Conservation (phyloP, 495 filamentous ascomycete species). For the Xanthoparmelia taractica region DNA sequence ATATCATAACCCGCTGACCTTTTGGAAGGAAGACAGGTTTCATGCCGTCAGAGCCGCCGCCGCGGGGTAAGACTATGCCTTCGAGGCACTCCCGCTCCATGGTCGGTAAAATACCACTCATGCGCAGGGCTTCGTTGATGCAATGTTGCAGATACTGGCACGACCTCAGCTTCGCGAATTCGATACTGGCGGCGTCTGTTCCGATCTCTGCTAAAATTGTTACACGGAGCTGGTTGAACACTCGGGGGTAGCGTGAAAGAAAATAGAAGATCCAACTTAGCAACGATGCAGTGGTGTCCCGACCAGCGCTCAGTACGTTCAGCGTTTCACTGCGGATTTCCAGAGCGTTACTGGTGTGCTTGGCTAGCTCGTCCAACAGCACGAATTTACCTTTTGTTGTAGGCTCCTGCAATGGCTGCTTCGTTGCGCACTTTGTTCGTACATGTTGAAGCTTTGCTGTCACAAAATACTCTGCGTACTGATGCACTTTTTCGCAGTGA, state of each 20-base stretch:
- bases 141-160: slow-evolving; percentile 12
- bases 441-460: slow-evolving; percentile 1
- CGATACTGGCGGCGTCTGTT: slow-evolving; percentile 5
- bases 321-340: slow-evolving; percentile 15
- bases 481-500: slow-evolving; percentile 8
- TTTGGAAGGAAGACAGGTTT: slow-evolving; percentile 44
- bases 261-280: slow-evolving; percentile 56
- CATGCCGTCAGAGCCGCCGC: slow-evolving; percentile 56
- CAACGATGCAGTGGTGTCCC: slow-evolving; percentile 53
- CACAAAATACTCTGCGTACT: slow-evolving; percentile 13
- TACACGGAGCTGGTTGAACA: slow-evolving; percentile 39
- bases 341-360: slow-evolving; percentile 3
- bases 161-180: slow-evolving; percentile 1
- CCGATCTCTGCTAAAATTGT: slow-evolving; percentile 29
- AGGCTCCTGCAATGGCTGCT: not conserved
- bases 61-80: slow-evolving; percentile 48
- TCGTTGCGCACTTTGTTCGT: not conserved
- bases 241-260: slow-evolving; percentile 44
- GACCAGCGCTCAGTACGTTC: slow-evolving; percentile 50
- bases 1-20: slow-evolving; percentile 40
- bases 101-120: slow-evolving; percentile 53
- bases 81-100: slow-evolving; percentile 36
- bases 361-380: slow-evolving; percentile 12
- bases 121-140: slow-evolving; percentile 18
- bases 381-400: slow-evolving; percentile 3